These are phyloP conservation scores for Heterococcus sp. DNA, from an alignment of 108 stramenopile species.

Conservation along the genomic window DNA sequence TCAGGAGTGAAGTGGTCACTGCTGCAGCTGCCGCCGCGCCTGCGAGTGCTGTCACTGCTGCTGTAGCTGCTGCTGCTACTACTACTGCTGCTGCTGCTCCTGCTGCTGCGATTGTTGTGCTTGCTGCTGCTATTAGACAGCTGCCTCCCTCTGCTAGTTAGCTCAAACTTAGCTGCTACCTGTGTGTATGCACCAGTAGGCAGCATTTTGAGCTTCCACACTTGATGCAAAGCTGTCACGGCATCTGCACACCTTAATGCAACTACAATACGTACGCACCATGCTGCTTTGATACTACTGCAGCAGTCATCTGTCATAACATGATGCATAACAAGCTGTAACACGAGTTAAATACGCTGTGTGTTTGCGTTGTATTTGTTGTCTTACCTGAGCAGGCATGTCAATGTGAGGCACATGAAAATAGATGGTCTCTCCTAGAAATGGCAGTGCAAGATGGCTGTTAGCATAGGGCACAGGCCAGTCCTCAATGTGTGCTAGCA, in stretches of 20 bases:
- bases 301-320: background rate
- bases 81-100: background rate
- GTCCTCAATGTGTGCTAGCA: background rate
- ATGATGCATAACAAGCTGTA: background rate
- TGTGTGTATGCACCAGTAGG: too few relatives aligned
- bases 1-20: background rate
- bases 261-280: too few relatives aligned
- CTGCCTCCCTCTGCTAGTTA: too few relatives aligned
- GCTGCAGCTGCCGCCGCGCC: slow-evolving; percentile 3
- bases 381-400: slow-evolving; percentile 39
- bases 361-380: slow-evolving; percentile 17
- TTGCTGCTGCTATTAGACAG: background rate
- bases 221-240: too few relatives aligned
- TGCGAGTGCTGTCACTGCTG: slow-evolving; percentile 1
- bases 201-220: too few relatives aligned
- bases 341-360: background rate
- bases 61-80: background rate
- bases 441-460: slow-evolving; percentile 11
- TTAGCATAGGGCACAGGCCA: slow-evolving; percentile 23
- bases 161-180: too few relatives aligned
- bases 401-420: slow-evolving; percentile 41
- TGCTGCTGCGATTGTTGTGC: background rate
- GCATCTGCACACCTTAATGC: too few relatives aligned
- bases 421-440: slow-evolving; percentile 21
- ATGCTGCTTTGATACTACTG: background rate